Evolutionary conservation across 1,284 basidiomycete genomes (phyloP).

Genomic region (Tilletia walkeri): DNA sequence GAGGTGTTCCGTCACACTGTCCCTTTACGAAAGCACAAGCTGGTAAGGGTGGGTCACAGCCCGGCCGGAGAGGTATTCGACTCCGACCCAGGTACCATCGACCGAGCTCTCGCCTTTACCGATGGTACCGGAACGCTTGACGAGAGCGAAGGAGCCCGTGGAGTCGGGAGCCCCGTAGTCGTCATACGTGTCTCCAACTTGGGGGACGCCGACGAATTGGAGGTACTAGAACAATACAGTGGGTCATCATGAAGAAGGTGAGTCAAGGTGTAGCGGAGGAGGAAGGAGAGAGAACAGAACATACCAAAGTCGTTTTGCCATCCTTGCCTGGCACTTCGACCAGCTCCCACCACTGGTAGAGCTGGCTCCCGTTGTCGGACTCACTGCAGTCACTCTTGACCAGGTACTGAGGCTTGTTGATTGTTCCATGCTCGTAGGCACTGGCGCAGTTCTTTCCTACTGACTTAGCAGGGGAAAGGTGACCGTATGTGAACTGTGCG

Average conservation of each 20-base stretch:
- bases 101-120: constrained; percentile 2
- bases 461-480: not conserved
- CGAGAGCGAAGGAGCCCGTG: constrained; percentile 1
- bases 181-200: not conserved
- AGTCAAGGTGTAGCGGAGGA: constrained; percentile 6
- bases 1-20: not conserved
- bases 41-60: not conserved
- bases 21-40: constrained; percentile 1
- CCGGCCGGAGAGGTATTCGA: constrained; percentile 7
- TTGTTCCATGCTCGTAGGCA: not conserved
- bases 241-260: too few relatives aligned
- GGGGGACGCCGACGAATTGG: constrained; percentile 19
- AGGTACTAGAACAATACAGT: constrained; percentile 13
- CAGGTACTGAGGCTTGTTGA: constrained; percentile 5
- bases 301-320: constrained; percentile 14
- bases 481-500: constrained; percentile 3
- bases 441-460: not conserved
- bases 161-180: not conserved
- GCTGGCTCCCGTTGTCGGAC: constrained; percentile 2
- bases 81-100: not conserved
- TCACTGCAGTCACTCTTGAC: not conserved
- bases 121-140: constrained; percentile 13
- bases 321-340: constrained; percentile 13
- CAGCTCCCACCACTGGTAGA: constrained; percentile 16
- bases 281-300: constrained; percentile 7